Evolutionary conservation across 768 basidiomycete species (phyloP), one percentile per base, ranked within the genome.

Genomic region (Lenzites betulinus): DNA sequence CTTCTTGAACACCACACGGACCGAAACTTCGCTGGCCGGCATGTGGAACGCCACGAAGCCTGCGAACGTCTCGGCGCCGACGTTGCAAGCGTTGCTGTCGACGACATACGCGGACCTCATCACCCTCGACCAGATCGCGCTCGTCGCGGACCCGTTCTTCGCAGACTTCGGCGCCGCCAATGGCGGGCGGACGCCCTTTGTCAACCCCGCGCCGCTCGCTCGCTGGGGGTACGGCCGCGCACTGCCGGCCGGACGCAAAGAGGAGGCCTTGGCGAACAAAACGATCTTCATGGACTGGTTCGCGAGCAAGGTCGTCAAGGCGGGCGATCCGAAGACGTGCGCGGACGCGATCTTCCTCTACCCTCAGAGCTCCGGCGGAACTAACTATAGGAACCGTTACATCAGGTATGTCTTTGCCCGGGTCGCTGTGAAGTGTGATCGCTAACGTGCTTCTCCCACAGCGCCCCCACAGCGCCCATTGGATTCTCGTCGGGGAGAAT

Each of bases 201-300:
- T 73, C 51, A 59, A 73, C 58, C 72, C 72, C 22, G 67, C 69
- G 7, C 70, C 70, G 8, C 55, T 68, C 16, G 65, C 62, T 11
- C 68, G 70, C 1, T 73, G 72, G 72, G 39, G 11, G 22, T 71
- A 68, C 28, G 69, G 64, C 2, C 64, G 67, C 18, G 59, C 46
- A 28, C 56, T 69, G 41, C 58, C 64, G 7, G 43, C 57, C 0
- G 65, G 63, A 2, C 50, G 59, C n/a, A 66, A 68, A 49, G 56
- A 53, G 16, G 66, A 67, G 44, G 70, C 65, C 1, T 42, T 70
- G 38, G 57, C 57, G 35, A 70, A 69, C 63, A 71, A 70, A 58
- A 68, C 68, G 18, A 58, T 66, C 33, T 73, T 73, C 64, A 68
- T 67, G 70, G 59, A 71, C 53, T 73, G 72, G 72, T 66, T 69